Percentiles rank a stretch among this genome's conserved stretches.
These are phyloP conservation scores for Metschnikowia orientalis DNA, from an alignment of 805 yeast genomes.

Conservation along the genomic window DNA sequence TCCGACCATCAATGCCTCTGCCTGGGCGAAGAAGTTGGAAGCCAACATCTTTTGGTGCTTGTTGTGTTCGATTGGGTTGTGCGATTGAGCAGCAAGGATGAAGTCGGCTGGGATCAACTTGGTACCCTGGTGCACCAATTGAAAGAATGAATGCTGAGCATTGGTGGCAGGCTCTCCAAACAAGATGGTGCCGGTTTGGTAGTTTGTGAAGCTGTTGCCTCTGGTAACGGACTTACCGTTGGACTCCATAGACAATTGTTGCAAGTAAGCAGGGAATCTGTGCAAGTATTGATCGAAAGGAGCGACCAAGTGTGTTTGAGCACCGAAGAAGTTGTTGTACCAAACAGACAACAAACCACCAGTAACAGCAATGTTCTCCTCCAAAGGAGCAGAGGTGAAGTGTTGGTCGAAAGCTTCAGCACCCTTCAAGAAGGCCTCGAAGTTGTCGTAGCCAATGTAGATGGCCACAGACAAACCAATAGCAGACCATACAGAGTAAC, in stretches of 20 bases:
- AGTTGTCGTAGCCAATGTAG: slow-evolving; percentile 93
- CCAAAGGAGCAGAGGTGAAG: slow-evolving; percentile 77
- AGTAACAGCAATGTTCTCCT: slow-evolving; percentile 84
- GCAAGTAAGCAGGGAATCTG: slow-evolving; percentile 99
- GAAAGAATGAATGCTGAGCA: slow-evolving; percentile 99
- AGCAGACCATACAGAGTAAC: slow-evolving; percentile 99
- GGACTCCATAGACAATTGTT: slow-evolving; percentile 98
- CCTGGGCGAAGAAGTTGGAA: slow-evolving; percentile 98
- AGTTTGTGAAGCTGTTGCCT: slow-evolving; percentile 83
- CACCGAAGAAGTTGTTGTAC: slow-evolving; percentile 98
- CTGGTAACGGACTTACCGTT: slow-evolving; percentile 97
- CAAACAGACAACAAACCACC: slow-evolving; percentile 95
- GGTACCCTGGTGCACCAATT: slow-evolving; percentile 98
- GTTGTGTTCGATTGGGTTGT: slow-evolving; percentile 93
- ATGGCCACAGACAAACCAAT: slow-evolving; percentile 94
- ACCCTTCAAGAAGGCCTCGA: slow-evolving; percentile 88
- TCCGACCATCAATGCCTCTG: slow-evolving; percentile 97
- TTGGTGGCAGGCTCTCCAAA: slow-evolving; percentile 99
- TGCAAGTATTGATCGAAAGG: slow-evolving; percentile 98
- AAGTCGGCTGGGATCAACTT: slow-evolving; percentile 96
- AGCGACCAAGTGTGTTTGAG: slow-evolving; percentile 97
- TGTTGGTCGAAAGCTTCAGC: slow-evolving; percentile 97
- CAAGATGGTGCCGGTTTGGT: slow-evolving; percentile 92
- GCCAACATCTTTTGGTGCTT: slow-evolving; percentile 97
- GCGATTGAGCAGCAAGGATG: slow-evolving; percentile 94